These are phyloP conservation scores for Fusarium bactridioides DNA, from an alignment of 2,329 filamentous ascomycete species.

Conservation along the genomic window DNA sequence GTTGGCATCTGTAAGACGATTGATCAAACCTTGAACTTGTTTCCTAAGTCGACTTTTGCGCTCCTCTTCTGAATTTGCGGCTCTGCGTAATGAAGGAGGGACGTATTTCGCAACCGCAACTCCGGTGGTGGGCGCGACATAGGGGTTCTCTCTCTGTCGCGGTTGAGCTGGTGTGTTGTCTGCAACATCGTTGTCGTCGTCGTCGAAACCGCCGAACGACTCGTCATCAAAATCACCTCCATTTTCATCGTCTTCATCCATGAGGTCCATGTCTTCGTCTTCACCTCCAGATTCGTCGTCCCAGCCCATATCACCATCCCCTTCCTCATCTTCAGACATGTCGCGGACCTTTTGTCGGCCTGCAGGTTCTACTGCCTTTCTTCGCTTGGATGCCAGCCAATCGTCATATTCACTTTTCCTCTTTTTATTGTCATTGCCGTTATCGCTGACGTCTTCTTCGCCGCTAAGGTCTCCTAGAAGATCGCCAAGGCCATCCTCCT, in stretches of 20 bases:
- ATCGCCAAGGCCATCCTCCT: conserved; percentile 83
- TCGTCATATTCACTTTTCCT: conserved; percentile 64
- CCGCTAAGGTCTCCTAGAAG: conserved; percentile 71
- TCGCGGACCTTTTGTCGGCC: conserved; percentile 21
- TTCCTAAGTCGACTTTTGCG: conserved; percentile 73
- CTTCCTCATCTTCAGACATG: conserved; percentile 35
- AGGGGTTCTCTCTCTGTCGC: conserved; percentile 81
- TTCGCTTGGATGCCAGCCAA: conserved; percentile 67
- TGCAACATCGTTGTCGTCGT: conserved; percentile 43
- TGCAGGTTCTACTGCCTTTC: conserved; percentile 50
- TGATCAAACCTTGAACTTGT: conserved; percentile 87
- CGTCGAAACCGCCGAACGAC: conserved; percentile 50
- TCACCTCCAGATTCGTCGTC: conserved; percentile 23
- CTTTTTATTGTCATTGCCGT: conserved; percentile 66
- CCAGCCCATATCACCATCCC: conserved; percentile 31
- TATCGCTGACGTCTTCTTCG: conserved; percentile 54
- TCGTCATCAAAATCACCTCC: conserved; percentile 45
- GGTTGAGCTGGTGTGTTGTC: conserved; percentile 49
- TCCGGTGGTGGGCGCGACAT: conserved; percentile 72
- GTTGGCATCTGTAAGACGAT: conserved; percentile 91
- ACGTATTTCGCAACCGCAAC: conserved; percentile 76
- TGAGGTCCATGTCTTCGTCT: conserved; percentile 38
- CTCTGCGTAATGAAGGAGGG: conserved; percentile 80
- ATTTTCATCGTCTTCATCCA: conserved; percentile 39
- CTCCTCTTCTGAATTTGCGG: conserved; percentile 70